A percentile compares a stretch with the other conserved stretches of the same genome.
phyloP scores from a whole-genome alignment of 2,329 filamentous ascomycete genomes.

The Parascedosporium putredinis region DNA sequence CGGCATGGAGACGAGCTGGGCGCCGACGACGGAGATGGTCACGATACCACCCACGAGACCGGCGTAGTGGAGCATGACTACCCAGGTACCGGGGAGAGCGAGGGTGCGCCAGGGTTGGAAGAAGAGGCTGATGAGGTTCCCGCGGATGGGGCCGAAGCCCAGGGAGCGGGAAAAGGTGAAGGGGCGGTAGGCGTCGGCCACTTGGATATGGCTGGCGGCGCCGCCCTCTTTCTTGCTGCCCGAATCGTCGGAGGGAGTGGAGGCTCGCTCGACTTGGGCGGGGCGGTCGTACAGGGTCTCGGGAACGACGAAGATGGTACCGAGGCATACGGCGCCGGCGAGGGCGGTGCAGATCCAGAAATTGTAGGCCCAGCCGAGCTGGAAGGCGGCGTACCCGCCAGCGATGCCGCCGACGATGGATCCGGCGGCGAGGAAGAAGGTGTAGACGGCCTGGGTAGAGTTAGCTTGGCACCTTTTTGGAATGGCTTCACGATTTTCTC shows the following conservation, averaged over 20 bases:
- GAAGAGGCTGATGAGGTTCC: constrained; percentile 54
- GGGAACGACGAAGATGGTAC: constrained; percentile 21
- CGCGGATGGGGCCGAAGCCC: constrained; percentile 71
- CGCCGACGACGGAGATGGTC: constrained; percentile 75
- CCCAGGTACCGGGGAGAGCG: constrained; percentile 74
- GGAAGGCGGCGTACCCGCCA: constrained; percentile 71
- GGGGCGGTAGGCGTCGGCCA: constrained; percentile 39
- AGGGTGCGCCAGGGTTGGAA: constrained; percentile 76
- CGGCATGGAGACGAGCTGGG: constrained; percentile 70
- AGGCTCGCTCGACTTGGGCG: background rate
- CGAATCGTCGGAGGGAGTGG: constrained; percentile 11
- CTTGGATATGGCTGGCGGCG: constrained; percentile 34
- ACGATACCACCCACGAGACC: constrained; percentile 92
- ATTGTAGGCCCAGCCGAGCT: constrained; percentile 73
- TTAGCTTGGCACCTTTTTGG: no score
- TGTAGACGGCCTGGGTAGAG: constrained; percentile 53
- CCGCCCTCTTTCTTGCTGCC: constrained; percentile 12
- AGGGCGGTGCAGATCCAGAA: constrained; percentile 88
- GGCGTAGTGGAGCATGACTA: constrained; percentile 71
- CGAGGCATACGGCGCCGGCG: constrained; percentile 33
- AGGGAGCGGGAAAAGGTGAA: constrained; percentile 24
- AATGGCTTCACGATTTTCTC: no score
- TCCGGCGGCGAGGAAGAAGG: constrained; percentile 46
- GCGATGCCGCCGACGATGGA: constrained; percentile 67
- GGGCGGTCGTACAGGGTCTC: constrained; percentile 22